phyloP scores from a whole-genome alignment of 192 early-diverging fungal species.

The Allomyces macrogynus region DNA sequence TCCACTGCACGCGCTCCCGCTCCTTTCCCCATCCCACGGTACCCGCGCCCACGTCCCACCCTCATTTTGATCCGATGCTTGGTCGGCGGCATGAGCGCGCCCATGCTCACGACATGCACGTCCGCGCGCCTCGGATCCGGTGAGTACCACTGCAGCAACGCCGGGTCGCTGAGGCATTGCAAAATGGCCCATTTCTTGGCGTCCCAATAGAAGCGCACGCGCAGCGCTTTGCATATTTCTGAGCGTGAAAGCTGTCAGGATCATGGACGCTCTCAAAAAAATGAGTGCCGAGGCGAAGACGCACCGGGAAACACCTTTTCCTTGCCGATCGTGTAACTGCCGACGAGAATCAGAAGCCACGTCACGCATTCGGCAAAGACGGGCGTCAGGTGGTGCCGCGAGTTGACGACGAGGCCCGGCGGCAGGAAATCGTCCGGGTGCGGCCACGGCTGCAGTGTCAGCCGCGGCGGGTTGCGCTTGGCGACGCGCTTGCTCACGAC shows the following conservation, averaged over 20 bases:
- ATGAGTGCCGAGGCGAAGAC: not conserved
- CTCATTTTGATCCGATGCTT: not conserved
- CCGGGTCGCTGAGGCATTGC: conserved; percentile 38
- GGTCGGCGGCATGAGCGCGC: conserved; percentile 22
- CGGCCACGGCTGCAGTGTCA: not conserved
- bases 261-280: not conserved
- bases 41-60: too few relatives aligned
- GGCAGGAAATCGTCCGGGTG: not conserved
- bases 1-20: too few relatives aligned
- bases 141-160: conserved; percentile 35
- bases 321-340: conserved; percentile 78
- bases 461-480: not conserved
- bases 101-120: conserved; percentile 61
- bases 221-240: conserved; percentile 39
- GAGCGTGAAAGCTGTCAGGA: not conserved
- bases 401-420: too few relatives aligned
- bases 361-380: conserved; percentile 1
- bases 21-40: too few relatives aligned
- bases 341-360: conserved; percentile 46
- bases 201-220: conserved; percentile 40
- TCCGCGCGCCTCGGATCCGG: conserved; percentile 37
- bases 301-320: conserved; percentile 44
- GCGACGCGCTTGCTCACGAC: not conserved
- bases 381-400: too few relatives aligned
- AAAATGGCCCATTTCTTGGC: conserved; percentile 35